phyloP scores from a whole-genome alignment of 2,329 filamentous ascomycete species.

The Arthrobotrys musiformis region DNA sequence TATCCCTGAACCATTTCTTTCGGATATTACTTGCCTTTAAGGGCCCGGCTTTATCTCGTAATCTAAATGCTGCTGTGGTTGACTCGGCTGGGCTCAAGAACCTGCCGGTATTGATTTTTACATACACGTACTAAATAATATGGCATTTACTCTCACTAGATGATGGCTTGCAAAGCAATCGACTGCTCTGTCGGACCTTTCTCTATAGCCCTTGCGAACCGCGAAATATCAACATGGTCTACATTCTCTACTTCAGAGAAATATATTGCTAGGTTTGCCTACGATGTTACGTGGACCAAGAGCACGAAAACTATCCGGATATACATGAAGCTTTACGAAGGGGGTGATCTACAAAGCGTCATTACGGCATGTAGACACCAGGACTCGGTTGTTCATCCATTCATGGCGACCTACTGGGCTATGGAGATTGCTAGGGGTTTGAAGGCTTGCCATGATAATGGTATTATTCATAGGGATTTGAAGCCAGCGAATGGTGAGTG shows the following conservation, averaged over 20 bases:
- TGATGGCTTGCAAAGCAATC: constrained; percentile 47
- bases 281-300: constrained; percentile 15
- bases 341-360: constrained; percentile 28
- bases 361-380: constrained; percentile 20
- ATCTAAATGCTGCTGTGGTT: too few species aligned
- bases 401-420: constrained; percentile 40
- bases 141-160: not conserved
- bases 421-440: constrained; percentile 39
- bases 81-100: too few species aligned
- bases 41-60: too few species aligned
- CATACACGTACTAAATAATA: not conserved
- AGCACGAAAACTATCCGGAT: constrained; percentile 19
- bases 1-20: too few species aligned
- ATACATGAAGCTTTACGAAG: constrained; percentile 41
- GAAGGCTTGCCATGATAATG: constrained; percentile 44
- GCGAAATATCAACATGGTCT: constrained; percentile 26
- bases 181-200: constrained; percentile 12
- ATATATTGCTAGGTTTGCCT: constrained; percentile 29
- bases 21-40: too few species aligned
- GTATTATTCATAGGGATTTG: constrained; percentile 41
- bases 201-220: not conserved
- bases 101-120: too few species aligned
- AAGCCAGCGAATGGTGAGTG: constrained; percentile 32
- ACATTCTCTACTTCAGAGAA: constrained; percentile 28
- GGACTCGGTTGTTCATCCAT: constrained; percentile 18